Percentiles rank a stretch among this genome's conserved stretches.
These are phyloP conservation scores for Misopates orontium DNA, from an alignment of 257 asterid genomes.

Conservation along the genomic window DNA sequence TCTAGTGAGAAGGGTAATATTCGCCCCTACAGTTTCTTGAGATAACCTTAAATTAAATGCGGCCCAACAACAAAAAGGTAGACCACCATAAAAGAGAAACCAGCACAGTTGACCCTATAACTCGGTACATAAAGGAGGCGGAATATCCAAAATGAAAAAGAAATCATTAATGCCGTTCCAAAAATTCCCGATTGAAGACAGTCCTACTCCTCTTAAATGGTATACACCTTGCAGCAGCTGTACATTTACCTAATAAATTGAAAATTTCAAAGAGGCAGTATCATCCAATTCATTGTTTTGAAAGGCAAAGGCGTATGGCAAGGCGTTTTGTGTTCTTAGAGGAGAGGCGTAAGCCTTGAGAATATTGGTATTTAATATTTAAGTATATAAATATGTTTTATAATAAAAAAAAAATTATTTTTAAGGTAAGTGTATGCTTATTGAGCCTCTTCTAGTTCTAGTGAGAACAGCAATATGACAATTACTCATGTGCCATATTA, in stretches of 20 bases:
- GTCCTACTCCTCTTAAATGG: neutral
- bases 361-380: too few species aligned
- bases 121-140: constrained; percentile 22
- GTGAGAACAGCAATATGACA: too few species aligned
- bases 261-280: neutral
- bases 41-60: constrained; percentile 29
- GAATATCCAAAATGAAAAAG: constrained; percentile 24
- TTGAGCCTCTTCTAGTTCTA: too few species aligned
- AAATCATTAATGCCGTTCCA: constrained; percentile 24
- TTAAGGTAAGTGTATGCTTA: too few species aligned
- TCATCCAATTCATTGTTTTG: too few species aligned
- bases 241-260: neutral
- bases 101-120: constrained; percentile 18
- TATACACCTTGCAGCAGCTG: neutral
- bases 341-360: too few species aligned
- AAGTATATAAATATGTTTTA: too few species aligned
- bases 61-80: constrained; percentile 20
- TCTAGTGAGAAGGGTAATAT: too few species aligned
- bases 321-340: too few species aligned
- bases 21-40: constrained; percentile 61
- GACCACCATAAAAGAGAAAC: constrained; percentile 15
- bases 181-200: constrained; percentile 8
- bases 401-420: too few species aligned
- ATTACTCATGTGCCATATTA: too few species aligned
- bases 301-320: too few species aligned